A percentile compares a stretch with the other conserved stretches of the same genome.
phyloP scores from a whole-genome alignment of 345 rosid genomes.

The Eucalyptus erythrocorys region DNA sequence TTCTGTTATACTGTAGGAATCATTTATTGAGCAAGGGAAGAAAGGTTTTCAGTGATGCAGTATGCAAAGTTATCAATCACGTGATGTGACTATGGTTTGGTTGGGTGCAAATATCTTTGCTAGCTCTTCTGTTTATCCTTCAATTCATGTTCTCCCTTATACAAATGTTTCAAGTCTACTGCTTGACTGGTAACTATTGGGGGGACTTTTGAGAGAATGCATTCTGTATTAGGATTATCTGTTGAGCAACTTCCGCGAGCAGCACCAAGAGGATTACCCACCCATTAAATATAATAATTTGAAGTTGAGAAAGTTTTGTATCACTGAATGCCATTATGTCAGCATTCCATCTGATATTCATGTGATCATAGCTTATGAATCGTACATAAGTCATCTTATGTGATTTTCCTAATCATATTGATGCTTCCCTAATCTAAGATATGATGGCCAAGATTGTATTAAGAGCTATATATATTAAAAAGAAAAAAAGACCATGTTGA shows the following conservation, averaged over 20 bases:
- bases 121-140: neutral
- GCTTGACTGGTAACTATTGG: neutral
- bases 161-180: neutral
- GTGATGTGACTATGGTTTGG: neutral
- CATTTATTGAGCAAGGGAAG: neutral
- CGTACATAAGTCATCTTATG: neutral
- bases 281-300: neutral
- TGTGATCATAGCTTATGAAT: neutral
- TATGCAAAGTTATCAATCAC: neutral
- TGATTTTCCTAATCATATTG: neutral
- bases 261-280: neutral
- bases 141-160: neutral
- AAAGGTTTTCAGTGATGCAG: neutral
- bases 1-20: neutral
- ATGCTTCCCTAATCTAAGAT: neutral
- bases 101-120: neutral
- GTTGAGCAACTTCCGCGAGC: neutral
- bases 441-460: neutral
- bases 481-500: neutral
- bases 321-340: neutral
- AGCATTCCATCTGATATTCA: neutral
- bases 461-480: neutral
- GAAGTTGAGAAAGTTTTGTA: neutral
- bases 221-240: neutral
- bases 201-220: neutral